Conservation (phyloP, 768 basidiomycete species). For the Lanmaoa pseudosensibilis region DNA sequence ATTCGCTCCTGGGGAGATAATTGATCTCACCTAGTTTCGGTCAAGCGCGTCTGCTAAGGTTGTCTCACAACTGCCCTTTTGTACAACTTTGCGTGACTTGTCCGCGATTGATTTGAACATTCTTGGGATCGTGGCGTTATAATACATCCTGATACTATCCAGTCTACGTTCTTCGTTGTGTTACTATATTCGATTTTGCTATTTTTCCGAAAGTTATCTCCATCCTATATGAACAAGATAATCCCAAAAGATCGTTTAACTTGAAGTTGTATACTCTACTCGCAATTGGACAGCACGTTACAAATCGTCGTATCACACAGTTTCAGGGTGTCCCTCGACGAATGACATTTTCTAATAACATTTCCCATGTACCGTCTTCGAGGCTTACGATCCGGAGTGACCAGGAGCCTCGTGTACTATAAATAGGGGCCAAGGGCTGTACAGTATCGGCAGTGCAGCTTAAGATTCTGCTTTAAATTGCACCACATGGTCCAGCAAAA, state of each 20-base stretch:
- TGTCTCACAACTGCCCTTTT: background rate
- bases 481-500: no score
- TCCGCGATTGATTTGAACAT: no score
- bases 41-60: background rate
- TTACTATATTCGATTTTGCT: background rate
- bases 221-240: background rate
- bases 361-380: background rate
- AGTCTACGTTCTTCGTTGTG: background rate
- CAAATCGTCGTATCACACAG: background rate
- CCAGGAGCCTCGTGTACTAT: background rate
- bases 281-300: no score
- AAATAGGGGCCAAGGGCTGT: background rate
- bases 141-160: no score
- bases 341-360: background rate
- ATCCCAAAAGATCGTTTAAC: background rate
- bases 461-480: background rate
- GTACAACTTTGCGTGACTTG: background rate
- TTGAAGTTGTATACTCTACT: no score
- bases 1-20: conserved; percentile 9
- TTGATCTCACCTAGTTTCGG: conserved; percentile 18
- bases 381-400: background rate
- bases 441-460: background rate
- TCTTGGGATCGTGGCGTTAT: no score
- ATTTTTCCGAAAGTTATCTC: background rate
- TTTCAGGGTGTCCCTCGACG: background rate